These are phyloP conservation scores for Cucumis melo DNA, from an alignment of 306 rosid genomes.

Conservation along the genomic window DNA sequence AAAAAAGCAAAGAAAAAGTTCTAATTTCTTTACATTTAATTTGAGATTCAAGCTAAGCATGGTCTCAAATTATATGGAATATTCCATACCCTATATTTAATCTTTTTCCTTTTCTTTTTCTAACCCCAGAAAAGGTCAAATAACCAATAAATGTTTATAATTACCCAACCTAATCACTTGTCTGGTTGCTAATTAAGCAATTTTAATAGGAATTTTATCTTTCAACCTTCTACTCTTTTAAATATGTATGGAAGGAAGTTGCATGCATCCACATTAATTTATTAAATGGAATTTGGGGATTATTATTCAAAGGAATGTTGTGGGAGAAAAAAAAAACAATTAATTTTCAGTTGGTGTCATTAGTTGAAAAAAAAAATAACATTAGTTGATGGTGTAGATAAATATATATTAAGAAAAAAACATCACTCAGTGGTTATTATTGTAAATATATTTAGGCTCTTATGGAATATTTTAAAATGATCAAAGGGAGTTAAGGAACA, in stretches of 20 bases:
- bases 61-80: constrained; percentile 23
- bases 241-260: background rate
- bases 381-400: too few relatives aligned
- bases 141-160: background rate
- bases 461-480: too few relatives aligned
- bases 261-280: background rate
- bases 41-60: constrained; percentile 10
- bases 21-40: constrained; percentile 17
- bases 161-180: background rate
- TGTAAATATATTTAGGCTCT: too few relatives aligned
- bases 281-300: too few relatives aligned
- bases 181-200: background rate
- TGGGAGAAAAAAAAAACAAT: too few relatives aligned
- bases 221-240: background rate
- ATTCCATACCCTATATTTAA: constrained; percentile 9
- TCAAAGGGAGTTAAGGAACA: too few relatives aligned
- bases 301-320: too few relatives aligned
- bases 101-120: background rate
- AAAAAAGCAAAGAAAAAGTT: constrained; percentile 13
- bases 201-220: background rate
- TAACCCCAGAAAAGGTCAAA: background rate
- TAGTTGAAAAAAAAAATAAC: too few relatives aligned
- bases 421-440: too few relatives aligned
- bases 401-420: too few relatives aligned
- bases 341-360: too few relatives aligned